Base-by-base conservation (phyloP, 805 yeast genomes). In the Ogataea allantospora region DNA sequence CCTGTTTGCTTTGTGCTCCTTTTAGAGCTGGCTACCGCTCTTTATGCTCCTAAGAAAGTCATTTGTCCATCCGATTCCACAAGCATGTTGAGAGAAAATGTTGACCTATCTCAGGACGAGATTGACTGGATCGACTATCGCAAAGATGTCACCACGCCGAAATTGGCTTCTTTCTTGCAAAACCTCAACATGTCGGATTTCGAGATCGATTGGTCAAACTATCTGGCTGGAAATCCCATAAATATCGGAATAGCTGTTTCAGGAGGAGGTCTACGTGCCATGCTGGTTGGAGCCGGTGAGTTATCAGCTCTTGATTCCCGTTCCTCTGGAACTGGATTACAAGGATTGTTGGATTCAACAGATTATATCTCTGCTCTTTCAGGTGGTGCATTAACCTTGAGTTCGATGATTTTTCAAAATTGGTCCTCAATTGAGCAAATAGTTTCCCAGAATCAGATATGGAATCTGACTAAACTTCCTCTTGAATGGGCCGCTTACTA, bases 261-360 rank as follows among this genome's bases (percentile, higher is more conserved):
- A 11, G 95, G 95, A 26, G 95, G 96, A 51, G 93, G 95, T 3
- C 85, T 82, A 58, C 73, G 95, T 46, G 93, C 95, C 25, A 81
- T 87, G 83, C 62, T 87, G 32, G 63, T 71, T 30, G 95, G 95
- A 12, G 95, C 95, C 6, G 95, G 95, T 22, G 77, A 78, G 57
- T 54, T 87, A n/a, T 67, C 85, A 3, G 95, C 89, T 0, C 61
- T 84, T 47, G 96, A 87, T 57, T 76, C 78, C 40, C 68, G 93
- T 48, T 75, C 89, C n/a, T 60, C 42, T 12, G 38, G 48, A 15
- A 50, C 8, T 3, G 23, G 40, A 14, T 43, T 55, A 62, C 14
- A 50, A 54, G 96, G 96, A 5, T 58, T 87, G 15, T 62, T 87
- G 24, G 89, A 87, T 54, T 65, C 82, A 12, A 50, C 88, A 0